phyloP scores from a whole-genome alignment of 768 basidiomycete species.

The Collybia nuda region DNA sequence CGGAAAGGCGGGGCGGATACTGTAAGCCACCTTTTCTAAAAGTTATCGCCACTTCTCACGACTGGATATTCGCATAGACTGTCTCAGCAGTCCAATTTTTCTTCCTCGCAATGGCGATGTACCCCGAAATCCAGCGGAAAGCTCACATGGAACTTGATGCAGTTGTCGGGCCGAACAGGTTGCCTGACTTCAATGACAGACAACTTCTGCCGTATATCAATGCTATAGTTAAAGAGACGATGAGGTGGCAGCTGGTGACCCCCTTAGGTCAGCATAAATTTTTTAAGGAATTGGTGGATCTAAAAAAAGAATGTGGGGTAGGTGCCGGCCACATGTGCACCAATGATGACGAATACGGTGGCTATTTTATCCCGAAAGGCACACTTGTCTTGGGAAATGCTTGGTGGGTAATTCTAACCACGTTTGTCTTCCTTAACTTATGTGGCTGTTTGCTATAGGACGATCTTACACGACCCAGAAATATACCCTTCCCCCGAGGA shows the following conservation, averaged over 20 bases:
- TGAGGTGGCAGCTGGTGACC: conserved; percentile 13
- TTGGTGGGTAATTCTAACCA: background rate
- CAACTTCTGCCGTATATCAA: conserved; percentile 18
- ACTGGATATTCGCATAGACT: background rate
- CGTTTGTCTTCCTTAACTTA: background rate
- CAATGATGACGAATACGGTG: conserved; percentile 1
- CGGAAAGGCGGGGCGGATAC: conserved; percentile 1
- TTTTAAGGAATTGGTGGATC: too few species aligned
- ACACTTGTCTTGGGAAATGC: conserved; percentile 13
- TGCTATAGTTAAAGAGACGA: conserved; percentile 14
- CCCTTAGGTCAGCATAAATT: conserved; percentile 11
- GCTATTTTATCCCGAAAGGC: conserved; percentile 1
- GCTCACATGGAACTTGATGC: conserved; percentile 23
- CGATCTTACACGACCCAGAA: background rate
- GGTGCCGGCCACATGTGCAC: background rate
- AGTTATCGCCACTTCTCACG: background rate
- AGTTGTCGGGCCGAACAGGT: conserved; percentile 20
- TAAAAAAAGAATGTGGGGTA: background rate
- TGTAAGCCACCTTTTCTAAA: background rate
- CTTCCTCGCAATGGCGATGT: conserved; percentile 5
- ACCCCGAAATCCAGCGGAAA: conserved; percentile 12
- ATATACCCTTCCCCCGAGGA: conserved; percentile 1
- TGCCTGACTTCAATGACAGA: conserved; percentile 23
- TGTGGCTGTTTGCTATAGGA: background rate
- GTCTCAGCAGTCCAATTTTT: conserved; percentile 2